Evolutionary conservation across 441 rosid species (phyloP).

Genomic region (Manihot esculenta): DNA sequence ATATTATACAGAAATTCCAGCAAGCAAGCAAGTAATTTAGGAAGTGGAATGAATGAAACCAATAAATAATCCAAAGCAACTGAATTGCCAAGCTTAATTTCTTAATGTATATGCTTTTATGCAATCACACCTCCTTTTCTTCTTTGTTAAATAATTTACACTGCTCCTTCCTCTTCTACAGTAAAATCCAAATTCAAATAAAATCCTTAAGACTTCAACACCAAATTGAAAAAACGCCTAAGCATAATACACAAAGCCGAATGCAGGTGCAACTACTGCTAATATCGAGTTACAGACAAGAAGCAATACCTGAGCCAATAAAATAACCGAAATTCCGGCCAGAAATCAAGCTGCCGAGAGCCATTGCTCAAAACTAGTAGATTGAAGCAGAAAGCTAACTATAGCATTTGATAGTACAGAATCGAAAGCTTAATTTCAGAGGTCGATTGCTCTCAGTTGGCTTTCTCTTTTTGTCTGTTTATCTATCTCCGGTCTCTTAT

Average conservation of each 20-base stretch:
- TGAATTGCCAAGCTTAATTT: not conserved
- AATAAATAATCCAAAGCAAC: not conserved
- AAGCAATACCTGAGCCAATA: slow-evolving; percentile 54
- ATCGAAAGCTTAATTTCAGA: slow-evolving; percentile 23
- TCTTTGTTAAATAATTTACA: not conserved
- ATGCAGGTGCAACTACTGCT: no score
- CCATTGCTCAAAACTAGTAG: slow-evolving; percentile 42
- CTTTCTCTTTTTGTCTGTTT: slow-evolving; percentile 6
- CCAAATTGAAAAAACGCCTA: not conserved
- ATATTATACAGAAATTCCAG: not conserved
- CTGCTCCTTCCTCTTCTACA: not conserved
- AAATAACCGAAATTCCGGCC: slow-evolving; percentile 63
- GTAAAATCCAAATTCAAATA: not conserved
- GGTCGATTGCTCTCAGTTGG: not conserved
- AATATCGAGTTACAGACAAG: not conserved
- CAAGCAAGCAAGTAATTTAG: not conserved
- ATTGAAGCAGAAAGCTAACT: slow-evolving; percentile 21
- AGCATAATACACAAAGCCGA: no score
- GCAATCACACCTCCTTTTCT: not conserved
- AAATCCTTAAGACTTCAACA: no score
- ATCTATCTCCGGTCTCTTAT: slow-evolving; percentile 2
- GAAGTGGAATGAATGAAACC: not conserved
- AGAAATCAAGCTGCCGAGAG: slow-evolving; percentile 75
- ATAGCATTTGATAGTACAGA: slow-evolving; percentile 28
- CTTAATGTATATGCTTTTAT: not conserved